Base-by-base conservation (phyloP, 208 protist species). In the Wallacemonas collosoma region DNA sequence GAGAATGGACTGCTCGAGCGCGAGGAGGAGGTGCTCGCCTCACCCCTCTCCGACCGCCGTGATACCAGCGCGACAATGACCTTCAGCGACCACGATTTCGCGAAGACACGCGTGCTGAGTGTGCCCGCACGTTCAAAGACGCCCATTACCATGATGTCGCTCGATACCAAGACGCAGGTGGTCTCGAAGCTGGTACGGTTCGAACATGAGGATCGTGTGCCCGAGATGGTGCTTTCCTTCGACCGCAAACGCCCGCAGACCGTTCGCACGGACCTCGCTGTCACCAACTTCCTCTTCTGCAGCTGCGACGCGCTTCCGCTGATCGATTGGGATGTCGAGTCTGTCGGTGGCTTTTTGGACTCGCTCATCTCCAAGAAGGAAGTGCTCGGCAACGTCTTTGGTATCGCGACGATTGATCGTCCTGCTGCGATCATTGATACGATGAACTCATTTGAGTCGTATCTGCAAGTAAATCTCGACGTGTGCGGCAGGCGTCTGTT, bases 341-440 rank as follows among this genome's bases (percentile, higher is more conserved):
- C 93, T 66, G 55, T 90, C 2, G 85, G 90, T 79, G 65, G 63
- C n/a, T 96, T 91, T 62, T 79, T 94, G 44, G 85, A 76, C 63
- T 83, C 79, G 15, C 64, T 96, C 38, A 77, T 96, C 36, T 87
- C 66, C 15, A 80, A 90, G 56, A 68, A 79, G 53, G 91, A 94
- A 75, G 70, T 96, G 35, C 80, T 73, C 64, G 83, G 86, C 50
- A 92, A 96, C 60, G 81, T 90, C 17, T 96, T 96, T 69, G 91
- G 91, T 39, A 76, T 93, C 38, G 65, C 81, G 35, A 86, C 85
- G 68, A 76, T 89, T 41, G 74, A 77, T 9, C 55, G 76, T 11
- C 45, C 71, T 7, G 72, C 76, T 26, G 85, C 80, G 35, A 78
- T 90, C 64, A 55, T 95, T 47, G 80, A 85, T 60, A 69, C 86